phyloP scores from a whole-genome alignment of 2,329 filamentous ascomycete genomes.

The Aspergillaceae sp. region DNA sequence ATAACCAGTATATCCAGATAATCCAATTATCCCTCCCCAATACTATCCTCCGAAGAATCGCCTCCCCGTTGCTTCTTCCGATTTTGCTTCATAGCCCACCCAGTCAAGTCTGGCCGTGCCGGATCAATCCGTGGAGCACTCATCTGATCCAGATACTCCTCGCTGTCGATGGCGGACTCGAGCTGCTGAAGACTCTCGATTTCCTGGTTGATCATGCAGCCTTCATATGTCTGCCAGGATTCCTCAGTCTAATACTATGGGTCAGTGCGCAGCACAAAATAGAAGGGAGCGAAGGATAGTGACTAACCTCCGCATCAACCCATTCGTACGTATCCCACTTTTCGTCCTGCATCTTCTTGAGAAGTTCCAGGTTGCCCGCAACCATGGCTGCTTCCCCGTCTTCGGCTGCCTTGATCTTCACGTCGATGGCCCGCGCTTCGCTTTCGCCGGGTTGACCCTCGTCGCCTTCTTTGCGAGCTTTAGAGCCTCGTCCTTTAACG shows the following conservation, averaged over 20 bases:
- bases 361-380: conserved; percentile 65
- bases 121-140: conserved; percentile 46
- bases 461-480: conserved; percentile 31
- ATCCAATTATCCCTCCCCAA: conserved; percentile 10
- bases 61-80: conserved; percentile 25
- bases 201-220: conserved; percentile 55
- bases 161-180: conserved; percentile 47
- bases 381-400: conserved; percentile 56
- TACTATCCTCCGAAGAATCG: conserved; percentile 12
- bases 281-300: not conserved
- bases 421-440: conserved; percentile 69
- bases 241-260: conserved; percentile 43
- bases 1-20: not conserved
- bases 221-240: conserved; percentile 67
- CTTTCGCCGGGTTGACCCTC: conserved; percentile 39
- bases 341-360: conserved; percentile 66
- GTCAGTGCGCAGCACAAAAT: conserved; percentile 7
- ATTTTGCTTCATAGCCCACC: conserved; percentile 38
- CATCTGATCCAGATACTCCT: conserved; percentile 55
- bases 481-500: conserved; percentile 21
- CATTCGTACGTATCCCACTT: not conserved
- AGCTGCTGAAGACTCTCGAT: conserved; percentile 40
- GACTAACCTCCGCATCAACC: conserved; percentile 28
- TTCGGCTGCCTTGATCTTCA: conserved; percentile 69
- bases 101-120: conserved; percentile 34